Evolutionary conservation across 495 filamentous ascomycete species (phyloP), one percentile per base, ranked within the genome.

Genomic region (Emericellopsis terricola): DNA sequence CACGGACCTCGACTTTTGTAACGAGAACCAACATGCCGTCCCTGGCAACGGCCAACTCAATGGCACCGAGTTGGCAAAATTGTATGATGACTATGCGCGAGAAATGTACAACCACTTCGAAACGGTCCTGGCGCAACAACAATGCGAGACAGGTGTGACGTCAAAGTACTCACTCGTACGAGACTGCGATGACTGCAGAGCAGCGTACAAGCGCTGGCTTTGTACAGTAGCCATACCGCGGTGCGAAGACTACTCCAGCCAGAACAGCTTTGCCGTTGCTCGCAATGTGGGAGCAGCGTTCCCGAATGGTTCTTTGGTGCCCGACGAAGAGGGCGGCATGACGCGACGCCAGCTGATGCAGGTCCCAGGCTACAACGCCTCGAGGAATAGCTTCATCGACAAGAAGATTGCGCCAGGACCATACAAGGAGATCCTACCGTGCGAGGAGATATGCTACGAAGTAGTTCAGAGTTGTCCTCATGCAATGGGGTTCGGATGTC

Each of bases 371-470:
- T 60, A 33, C 43, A 75, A 62, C 26, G 45, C 47, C 10, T 78
- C 76, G 13, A 65, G 86, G 4, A 91, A 80, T 41, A 41, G 64
- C 3, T 42, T 64, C 21, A 92, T 96, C 41, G 85, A 94, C 46
- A 32, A 51, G 2, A 28, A 51, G 0, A 69, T 96, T 41, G 44
- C 63, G 32, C 89, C 89, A 0, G 89, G 91, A 0, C 87, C 89
- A 0, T 94, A 96, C 53, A 92, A 85, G 49, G 89, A 99, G 56
- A 46, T 96, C 18, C 59, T 94, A 21, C 89, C 89, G 0, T 93
- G 85, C 47, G 61, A 75, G 33, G 71, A 85, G 41, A 53, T 92
- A 27, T 99, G 89, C 55, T 82, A 84, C 49, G 65, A 71, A 14
- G 58, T 96, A 2, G 79, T 91, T 14, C 71, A 73, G 53, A 79